Evolutionary conservation across 2,329 filamentous ascomycete species (phyloP), one percentile per base, ranked within the genome.

Genomic region (Orbilia blumenaviensis): DNA sequence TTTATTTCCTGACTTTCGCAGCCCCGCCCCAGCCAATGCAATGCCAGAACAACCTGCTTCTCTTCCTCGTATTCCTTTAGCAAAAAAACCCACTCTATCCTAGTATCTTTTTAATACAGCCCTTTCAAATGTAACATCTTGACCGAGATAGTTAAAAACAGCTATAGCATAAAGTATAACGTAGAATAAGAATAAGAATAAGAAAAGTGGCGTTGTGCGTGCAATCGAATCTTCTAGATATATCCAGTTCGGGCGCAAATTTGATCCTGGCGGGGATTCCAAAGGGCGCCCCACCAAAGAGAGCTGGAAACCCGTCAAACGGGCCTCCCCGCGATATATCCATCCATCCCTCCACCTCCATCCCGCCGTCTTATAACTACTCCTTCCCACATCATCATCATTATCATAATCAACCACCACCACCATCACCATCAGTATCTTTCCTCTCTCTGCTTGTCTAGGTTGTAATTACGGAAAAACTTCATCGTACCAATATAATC

Each of bases 221-320:
- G n/a, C n/a, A n/a, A 46, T 46, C 18, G 69, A 75, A 75, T 60
- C 34, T 75, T 75, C 69, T 75, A 75, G 69, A 75, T 12, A 48
- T 52, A 52, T 25, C 27, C 54, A 64, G 36, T 42, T 71, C 52
- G 56, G 58, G 60, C 67, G 56, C 50, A 74, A 66, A 74, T 66
- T 61, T 66, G 60, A 74, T 66, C 61, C 68, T 62, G 25, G 48
- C 27, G 14, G n/a, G 16, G 23, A 32, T 2, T 23, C 21, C 3
- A n/a, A 23, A 7, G 25, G 61, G 60, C 69, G 29, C 68, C 68
- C 68, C 68, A 73, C 68, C 68, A 73, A 63, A 58, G n/a, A n/a
- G n/a, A n/a, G n/a, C n/a, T n/a, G n/a, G n/a, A n/a, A 38, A 52
- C 21, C 5, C 16, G 41, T 23, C n/a, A 27, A 54, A 27, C 36